Evolutionary conservation across 2,329 filamentous ascomycete species (phyloP), one percentile per base, ranked within the genome.

Genomic region (Botrytis hyacinthi): DNA sequence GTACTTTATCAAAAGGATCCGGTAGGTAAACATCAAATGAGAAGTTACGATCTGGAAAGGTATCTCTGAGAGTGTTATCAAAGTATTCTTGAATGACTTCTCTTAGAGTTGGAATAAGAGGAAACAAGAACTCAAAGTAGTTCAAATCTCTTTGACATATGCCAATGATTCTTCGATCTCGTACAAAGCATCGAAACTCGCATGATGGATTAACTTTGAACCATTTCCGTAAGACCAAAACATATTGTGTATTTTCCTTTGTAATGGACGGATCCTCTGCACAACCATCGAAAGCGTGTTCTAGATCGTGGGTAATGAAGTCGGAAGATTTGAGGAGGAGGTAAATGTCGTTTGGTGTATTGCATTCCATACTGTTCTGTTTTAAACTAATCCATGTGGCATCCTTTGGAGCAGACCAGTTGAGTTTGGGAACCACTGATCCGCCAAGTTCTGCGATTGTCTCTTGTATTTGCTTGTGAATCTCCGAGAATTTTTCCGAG

Each of bases 351-450:
- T 96, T 97, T 4, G 96, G 90, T 0, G 90, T 90, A 6, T 90
- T 91, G 83, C 96, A 99, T 82, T 97, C 94, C 84, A 98, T 92
- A 65, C 93, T 97, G 82, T 99, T 99, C 79, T 91, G 83, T 87
- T 95, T 81, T 83, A 83, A 91, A 83, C 88, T 90, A 82, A 99
- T 98, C 92, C 94, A 98, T 35, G 93, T 93, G 14, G 96, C 96
- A 81, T 99, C 96, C 82, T 98, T 97, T 6, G 96, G 96, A 6
- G 94, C 91, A 9, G 95, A 98, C 96, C 96, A 99, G 84, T 98
- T 98, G 65, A 99, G 85, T 83, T 99, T 99, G 0, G 96, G 96
- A 2, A 92, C 91, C 14, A 97, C 95, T 74, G 91, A 90, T 74
- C 95, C 95, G 26, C 93, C 95, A 1, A 98, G 87, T 78, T 95